Evolutionary conservation across 768 basidiomycete species (phyloP).

Genomic region (Hortiboletus campestris): DNA sequence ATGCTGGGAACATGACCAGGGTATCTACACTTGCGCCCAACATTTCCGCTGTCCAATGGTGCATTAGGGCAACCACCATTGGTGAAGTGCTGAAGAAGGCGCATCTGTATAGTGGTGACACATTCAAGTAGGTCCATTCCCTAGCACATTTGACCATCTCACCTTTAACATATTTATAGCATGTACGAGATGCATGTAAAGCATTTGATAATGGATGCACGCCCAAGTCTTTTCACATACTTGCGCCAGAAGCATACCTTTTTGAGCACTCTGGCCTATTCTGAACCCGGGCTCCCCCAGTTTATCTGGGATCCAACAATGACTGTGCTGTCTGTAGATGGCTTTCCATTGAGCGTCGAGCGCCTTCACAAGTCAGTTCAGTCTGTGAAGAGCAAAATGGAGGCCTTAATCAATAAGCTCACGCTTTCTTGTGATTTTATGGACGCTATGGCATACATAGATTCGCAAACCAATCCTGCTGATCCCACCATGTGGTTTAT

Average conservation of each 20-base stretch:
- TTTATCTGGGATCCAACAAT: not conserved
- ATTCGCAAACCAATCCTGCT: not conserved
- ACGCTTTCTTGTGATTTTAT: not conserved
- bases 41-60: not conserved
- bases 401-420: not conserved
- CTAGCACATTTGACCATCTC: too few species aligned
- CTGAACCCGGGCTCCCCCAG: not conserved
- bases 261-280: not conserved
- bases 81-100: not conserved
- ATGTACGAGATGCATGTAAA: not conserved
- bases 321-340: not conserved
- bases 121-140: not conserved
- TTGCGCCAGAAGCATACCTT: not conserved
- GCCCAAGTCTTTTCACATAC: not conserved
- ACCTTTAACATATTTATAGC: not conserved
- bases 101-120: not conserved
- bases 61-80: not conserved
- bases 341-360: not conserved
- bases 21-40: not conserved
- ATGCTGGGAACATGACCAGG: not conserved
- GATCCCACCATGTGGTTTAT: not conserved
- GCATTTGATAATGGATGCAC: not conserved
- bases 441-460: not conserved
- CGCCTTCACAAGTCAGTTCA: not conserved
- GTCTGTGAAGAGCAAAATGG: not conserved